phyloP scores from a whole-genome alignment of 352 stramenopile genomes.

The Phytophthora macrochlamydospora region DNA sequence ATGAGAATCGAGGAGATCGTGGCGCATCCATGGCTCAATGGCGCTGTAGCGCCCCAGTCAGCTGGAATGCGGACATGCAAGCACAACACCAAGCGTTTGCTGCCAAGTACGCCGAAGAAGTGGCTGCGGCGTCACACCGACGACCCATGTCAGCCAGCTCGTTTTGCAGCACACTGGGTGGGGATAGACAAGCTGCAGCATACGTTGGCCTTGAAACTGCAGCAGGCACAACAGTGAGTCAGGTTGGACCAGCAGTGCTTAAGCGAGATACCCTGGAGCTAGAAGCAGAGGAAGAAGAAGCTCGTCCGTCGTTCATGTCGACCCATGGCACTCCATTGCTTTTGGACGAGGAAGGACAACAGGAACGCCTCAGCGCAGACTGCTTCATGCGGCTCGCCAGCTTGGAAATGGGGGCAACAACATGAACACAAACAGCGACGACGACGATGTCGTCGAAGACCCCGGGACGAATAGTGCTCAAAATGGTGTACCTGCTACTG shows the following conservation, averaged over 20 bases:
- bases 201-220: constrained; percentile 8
- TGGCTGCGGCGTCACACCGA: constrained; percentile 34
- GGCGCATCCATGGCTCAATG: constrained; percentile 72
- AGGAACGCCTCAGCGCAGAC: constrained; percentile 61
- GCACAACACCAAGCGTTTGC: constrained; percentile 51
- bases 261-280: constrained; percentile 24
- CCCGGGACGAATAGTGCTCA: background rate
- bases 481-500: background rate
- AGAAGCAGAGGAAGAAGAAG: constrained; percentile 36
- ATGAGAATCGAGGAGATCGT: constrained; percentile 69
- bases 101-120: constrained; percentile 46
- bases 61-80: constrained; percentile 53
- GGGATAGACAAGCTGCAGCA: constrained; percentile 10
- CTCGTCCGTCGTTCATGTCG: constrained; percentile 77
- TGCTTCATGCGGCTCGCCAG: constrained; percentile 81
- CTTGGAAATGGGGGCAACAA: constrained; percentile 54
- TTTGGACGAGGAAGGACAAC: constrained; percentile 40
- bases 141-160: constrained; percentile 23
- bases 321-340: constrained; percentile 58
- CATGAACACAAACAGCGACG: constrained; percentile 19
- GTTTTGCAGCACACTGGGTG: constrained; percentile 16
- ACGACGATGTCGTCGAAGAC: constrained; percentile 23
- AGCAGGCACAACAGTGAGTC: constrained; percentile 5
- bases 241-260: background rate
- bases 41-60: constrained; percentile 47